A percentile compares a stretch with the other conserved stretches of the same genome.
These are phyloP conservation scores for Nitzschia palea DNA, from an alignment of 108 stramenopile species.

Conservation along the genomic window DNA sequence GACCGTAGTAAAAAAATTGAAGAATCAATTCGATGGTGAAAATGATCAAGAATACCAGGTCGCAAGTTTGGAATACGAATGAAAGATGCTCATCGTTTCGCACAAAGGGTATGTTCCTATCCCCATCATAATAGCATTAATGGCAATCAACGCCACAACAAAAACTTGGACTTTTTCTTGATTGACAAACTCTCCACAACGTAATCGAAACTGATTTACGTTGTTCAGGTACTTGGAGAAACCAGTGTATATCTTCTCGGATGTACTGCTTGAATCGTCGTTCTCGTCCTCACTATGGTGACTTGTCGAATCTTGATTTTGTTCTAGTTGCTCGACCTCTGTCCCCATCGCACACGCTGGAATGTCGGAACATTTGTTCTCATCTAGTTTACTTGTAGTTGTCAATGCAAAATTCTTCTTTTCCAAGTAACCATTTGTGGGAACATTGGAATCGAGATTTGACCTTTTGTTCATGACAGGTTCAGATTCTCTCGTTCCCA, in stretches of 20 bases:
- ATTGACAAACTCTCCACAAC: slow-evolving; percentile 57
- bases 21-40: slow-evolving; percentile 69
- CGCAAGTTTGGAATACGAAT: slow-evolving; percentile 42
- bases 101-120: slow-evolving; percentile 67
- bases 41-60: slow-evolving; percentile 58
- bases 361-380: not conserved
- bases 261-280: not conserved
- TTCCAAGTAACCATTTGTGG: too few species aligned
- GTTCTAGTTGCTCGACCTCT: not conserved
- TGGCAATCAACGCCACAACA: slow-evolving; percentile 52
- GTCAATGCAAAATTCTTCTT: too few species aligned
- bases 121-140: slow-evolving; percentile 83
- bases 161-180: slow-evolving; percentile 48
- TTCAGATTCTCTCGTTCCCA: too few species aligned
- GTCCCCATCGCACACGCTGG: not conserved
- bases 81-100: slow-evolving; percentile 28
- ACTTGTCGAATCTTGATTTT: not conserved
- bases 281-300: not conserved
- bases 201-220: slow-evolving; percentile 27
- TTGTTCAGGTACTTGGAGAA: slow-evolving; percentile 3
- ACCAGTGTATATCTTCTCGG: not conserved
- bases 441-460: too few species aligned
- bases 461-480: too few species aligned
- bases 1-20: slow-evolving; percentile 60
- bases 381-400: not conserved